Base-by-base conservation (phyloP, 768 basidiomycete genomes). In the Hygrocybe punicea region DNA sequence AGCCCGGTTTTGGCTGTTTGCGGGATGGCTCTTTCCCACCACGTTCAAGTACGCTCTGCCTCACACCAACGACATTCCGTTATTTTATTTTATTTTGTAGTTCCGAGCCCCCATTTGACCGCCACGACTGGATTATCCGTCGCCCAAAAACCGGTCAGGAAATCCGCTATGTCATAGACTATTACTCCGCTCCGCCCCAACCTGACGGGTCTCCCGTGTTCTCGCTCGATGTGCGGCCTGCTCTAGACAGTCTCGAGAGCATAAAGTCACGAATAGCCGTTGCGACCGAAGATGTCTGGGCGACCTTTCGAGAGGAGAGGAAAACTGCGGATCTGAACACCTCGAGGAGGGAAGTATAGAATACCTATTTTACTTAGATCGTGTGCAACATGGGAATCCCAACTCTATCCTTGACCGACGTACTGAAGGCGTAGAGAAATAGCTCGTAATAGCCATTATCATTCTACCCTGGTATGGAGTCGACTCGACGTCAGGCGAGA, bases 151-250 rank as follows among this genome's bases (percentile, higher is more conserved):
- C 87, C 1, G 86, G 89, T 16, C 83, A 90, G 63, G 89, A 93
- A 71, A 87, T 93, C 51, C 89, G 92, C 68, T 96, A 99, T 72
- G 90, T 99, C 47, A 98, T 99, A 64, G 97, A 99, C 76, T 99
- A 99, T 74, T 98, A 98, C 72, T 90, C 91, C 47, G 93, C 93
- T 0, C 92, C 95, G 1, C 84, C 89, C 2, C 87, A 95, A 55
- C 79, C 84, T 7, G 89, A 97, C 62, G 96, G 96, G 7, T 90
- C 89, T 45, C 97, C 97, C 16, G 94, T 95, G 6, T 98, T 98
- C 73, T 87, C 87, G 7, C 80, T 99, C 24, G 97, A 99, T 68
- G 96, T 98, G 9, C 85, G 96, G 14, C 96, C 97, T 1, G 97
- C 97, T 0, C 73, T 99, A 53, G 97, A 98, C 73, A 89, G 80